Percentiles rank a stretch among this genome's conserved stretches.
These are phyloP conservation scores for Magnusiomyces suaveolens DNA, from an alignment of 1,139 yeast genomes.

Conservation along the genomic window DNA sequence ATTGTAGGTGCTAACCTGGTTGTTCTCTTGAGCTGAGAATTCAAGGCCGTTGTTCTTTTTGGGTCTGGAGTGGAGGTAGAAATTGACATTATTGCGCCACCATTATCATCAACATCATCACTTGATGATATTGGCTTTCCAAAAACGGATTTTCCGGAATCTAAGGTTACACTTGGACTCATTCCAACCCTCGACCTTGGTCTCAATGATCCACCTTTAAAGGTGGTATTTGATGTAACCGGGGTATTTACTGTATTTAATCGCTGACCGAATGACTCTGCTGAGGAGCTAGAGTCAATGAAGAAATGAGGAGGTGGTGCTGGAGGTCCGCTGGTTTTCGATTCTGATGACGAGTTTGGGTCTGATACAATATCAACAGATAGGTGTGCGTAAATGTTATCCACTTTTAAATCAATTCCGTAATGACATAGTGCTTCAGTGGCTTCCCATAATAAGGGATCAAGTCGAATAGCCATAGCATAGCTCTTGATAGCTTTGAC, in stretches of 20 bases:
- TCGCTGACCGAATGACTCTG: neutral
- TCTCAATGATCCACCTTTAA: neutral
- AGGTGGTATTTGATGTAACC: neutral
- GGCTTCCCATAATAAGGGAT: constrained; percentile 84
- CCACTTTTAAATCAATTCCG: constrained; percentile 47
- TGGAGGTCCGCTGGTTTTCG: neutral
- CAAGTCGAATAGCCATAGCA: constrained; percentile 55
- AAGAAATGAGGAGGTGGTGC: neutral
- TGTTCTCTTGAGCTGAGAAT: neutral
- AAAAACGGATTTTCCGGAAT: neutral
- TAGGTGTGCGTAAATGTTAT: constrained; percentile 43
- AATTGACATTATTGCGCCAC: neutral
- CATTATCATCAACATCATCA: neutral
- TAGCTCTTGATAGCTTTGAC: constrained; percentile 60
- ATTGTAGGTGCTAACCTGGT: neutral
- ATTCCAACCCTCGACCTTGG: neutral
- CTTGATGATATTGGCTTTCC: neutral
- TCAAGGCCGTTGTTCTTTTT: neutral
- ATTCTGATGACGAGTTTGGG: neutral
- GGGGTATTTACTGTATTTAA: neutral
- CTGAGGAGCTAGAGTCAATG: neutral
- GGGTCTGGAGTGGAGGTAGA: neutral
- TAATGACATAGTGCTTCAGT: constrained; percentile 64
- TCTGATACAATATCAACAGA: neutral
- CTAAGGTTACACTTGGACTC: neutral